A percentile compares a stretch with the other conserved stretches of the same genome.
Conservation (phyloP, 163 green algal species). For the Chlamydomonas reinhardtii region DNA sequence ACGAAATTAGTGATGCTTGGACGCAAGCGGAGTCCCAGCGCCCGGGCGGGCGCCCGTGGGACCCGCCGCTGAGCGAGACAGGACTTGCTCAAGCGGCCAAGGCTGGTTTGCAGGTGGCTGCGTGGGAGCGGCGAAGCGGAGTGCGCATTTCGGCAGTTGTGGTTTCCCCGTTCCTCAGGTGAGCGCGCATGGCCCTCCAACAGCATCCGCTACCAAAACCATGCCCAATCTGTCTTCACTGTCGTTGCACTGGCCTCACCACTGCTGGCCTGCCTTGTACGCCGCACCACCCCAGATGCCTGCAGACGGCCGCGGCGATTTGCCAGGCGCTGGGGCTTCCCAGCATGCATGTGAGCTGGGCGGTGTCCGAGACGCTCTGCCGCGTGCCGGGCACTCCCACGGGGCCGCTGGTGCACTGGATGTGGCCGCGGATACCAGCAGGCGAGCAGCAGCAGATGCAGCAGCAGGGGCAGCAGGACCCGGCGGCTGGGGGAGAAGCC, state of each 20-base stretch:
- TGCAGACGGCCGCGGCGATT: conserved; percentile 20
- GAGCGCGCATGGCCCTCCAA: not conserved
- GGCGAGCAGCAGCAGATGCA: no score
- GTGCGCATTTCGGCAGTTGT: not conserved
- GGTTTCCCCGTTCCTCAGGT: conserved; percentile 40
- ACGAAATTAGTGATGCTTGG: conserved; percentile 24
- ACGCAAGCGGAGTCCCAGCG: not conserved
- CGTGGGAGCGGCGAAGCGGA: not conserved
- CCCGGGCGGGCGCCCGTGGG: conserved; percentile 9
- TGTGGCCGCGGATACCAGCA: conserved; percentile 1
- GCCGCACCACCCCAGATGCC: not conserved
- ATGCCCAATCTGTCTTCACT: no score
- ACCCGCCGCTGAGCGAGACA: conserved; percentile 22
- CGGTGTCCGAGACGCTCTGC: conserved; percentile 17
- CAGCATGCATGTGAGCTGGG: conserved; percentile 18
- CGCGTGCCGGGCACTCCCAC: not conserved
- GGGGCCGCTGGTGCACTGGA: conserved; percentile 16
- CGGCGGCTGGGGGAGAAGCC: no score
- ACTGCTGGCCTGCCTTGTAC: no score
- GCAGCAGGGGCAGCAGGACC: not conserved
- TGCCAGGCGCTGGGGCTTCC: not conserved
- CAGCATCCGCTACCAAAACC: no score
- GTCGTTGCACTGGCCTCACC: no score
- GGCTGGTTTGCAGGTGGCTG: not conserved
- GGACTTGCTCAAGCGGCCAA: conserved; percentile 5